Conservation (phyloP, 306 rosid species). For the Rubus parviflorus region DNA sequence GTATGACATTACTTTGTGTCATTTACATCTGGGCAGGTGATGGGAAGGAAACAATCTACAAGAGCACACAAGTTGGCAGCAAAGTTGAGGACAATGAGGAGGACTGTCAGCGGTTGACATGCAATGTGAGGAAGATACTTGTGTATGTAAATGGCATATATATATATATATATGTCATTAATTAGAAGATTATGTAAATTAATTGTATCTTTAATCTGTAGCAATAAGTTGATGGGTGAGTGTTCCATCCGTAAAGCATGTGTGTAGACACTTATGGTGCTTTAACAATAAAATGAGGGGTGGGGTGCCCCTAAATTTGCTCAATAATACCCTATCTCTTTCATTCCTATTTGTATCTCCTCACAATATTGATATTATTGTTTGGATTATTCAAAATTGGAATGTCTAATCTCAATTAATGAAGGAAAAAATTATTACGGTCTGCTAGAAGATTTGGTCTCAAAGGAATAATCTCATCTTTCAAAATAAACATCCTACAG, state of each 20-base stretch:
- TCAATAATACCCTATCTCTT: too few relatives aligned
- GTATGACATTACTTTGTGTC: neutral
- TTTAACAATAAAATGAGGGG: neutral
- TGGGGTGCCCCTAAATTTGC: neutral
- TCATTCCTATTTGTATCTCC: too few relatives aligned
- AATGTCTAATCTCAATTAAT: too few relatives aligned
- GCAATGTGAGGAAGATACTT: slow-evolving; percentile 10
- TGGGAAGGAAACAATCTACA: slow-evolving; percentile 34
- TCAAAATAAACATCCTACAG: too few relatives aligned
- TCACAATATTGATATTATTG: too few relatives aligned
- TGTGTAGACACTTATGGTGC: neutral
- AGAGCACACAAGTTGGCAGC: slow-evolving; percentile 41
- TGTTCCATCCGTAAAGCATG: neutral
- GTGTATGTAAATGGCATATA: neutral
- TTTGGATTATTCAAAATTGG: too few relatives aligned
- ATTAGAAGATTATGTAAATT: neutral
- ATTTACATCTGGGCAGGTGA: slow-evolving; percentile 25
- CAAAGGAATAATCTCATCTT: too few relatives aligned
- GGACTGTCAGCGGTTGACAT: slow-evolving; percentile 51
- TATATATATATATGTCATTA: neutral
- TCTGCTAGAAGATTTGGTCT: too few relatives aligned
- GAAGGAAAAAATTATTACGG: too few relatives aligned
- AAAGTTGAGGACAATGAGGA: slow-evolving; percentile 48
- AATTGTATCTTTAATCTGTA: neutral
- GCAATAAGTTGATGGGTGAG: neutral